Conservation (phyloP, 495 filamentous ascomycete species). For the Saxispiralis lemnorum region DNA sequence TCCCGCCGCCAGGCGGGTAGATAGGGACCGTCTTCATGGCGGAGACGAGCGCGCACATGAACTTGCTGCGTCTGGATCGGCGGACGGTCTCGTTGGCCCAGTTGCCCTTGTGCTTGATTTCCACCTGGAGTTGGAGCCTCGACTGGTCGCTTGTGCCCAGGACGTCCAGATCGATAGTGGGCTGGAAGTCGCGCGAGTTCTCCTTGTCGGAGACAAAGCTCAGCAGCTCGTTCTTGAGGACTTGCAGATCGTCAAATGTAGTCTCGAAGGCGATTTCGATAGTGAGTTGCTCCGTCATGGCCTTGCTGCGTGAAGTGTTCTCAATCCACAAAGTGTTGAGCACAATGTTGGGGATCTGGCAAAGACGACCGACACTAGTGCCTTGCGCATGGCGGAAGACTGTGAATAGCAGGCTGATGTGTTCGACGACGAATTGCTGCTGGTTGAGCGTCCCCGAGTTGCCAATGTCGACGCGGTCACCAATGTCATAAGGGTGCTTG, state of each 20-base stretch:
- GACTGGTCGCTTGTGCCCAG: constrained; percentile 70
- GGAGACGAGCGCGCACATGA: constrained; percentile 83
- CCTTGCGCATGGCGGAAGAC: constrained; percentile 59
- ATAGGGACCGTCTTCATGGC: constrained; percentile 79
- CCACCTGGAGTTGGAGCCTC: constrained; percentile 64
- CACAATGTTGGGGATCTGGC: constrained; percentile 78
- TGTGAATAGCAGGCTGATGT: constrained; percentile 87
- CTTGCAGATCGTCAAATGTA: constrained; percentile 68
- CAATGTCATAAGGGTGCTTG: constrained; percentile 87
- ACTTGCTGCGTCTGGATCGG: constrained; percentile 71
- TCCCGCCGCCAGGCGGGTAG: constrained; percentile 58
- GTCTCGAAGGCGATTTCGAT: constrained; percentile 73
- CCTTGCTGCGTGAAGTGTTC: constrained; percentile 74
- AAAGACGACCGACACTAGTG: constrained; percentile 52
- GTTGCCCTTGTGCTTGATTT: constrained; percentile 82
- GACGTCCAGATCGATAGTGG: constrained; percentile 61
- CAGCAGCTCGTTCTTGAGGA: constrained; percentile 63
- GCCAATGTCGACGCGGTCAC: constrained; percentile 73
- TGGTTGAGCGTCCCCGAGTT: constrained; percentile 19
- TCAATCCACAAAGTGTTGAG: constrained; percentile 85
- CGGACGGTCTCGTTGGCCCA: constrained; percentile 86
- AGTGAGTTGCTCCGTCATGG: constrained; percentile 75
- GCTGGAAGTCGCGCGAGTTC: constrained; percentile 81
- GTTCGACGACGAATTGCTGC: constrained; percentile 66
- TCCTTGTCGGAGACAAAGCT: constrained; percentile 69